Evolutionary conservation across 768 basidiomycete species (phyloP).

Genomic region (Mycena crocata): DNA sequence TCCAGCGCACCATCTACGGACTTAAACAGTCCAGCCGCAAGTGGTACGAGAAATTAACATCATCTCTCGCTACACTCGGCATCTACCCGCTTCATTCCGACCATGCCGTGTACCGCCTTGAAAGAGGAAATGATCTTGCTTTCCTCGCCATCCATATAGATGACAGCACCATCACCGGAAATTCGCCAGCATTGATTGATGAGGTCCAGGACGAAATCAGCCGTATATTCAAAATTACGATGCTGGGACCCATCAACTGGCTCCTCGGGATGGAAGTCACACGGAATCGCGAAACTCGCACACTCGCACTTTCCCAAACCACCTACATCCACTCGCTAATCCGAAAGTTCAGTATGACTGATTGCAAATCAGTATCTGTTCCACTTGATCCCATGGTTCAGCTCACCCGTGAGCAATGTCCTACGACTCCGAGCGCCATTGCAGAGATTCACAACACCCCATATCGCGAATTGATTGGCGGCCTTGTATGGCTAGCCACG

Average conservation of each 20-base stretch:
- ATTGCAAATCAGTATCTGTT: too few relatives aligned
- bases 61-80: slow-evolving; percentile 26
- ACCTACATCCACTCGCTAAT: slow-evolving; percentile 44
- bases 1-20: slow-evolving; percentile 45
- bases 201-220: slow-evolving; percentile 38
- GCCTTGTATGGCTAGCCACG: slow-evolving; percentile 10
- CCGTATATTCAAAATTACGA: slow-evolving; percentile 43
- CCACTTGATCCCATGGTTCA: slow-evolving; percentile 17
- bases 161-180: slow-evolving; percentile 45
- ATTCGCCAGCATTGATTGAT: slow-evolving; percentile 26
- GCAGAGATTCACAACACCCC: slow-evolving; percentile 2
- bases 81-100: slow-evolving; percentile 23
- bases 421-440: not conserved
- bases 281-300: slow-evolving; percentile 25
- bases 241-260: slow-evolving; percentile 41
- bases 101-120: slow-evolving; percentile 28
- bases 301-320: slow-evolving; percentile 43
- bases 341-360: slow-evolving; percentile 28
- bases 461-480: slow-evolving; percentile 20
- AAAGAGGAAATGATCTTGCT: slow-evolving; percentile 11
- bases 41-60: slow-evolving; percentile 43
- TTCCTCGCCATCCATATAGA: slow-evolving; percentile 46
- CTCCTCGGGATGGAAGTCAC: slow-evolving; percentile 48
- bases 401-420: slow-evolving; percentile 10
- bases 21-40: slow-evolving; percentile 47